Percentiles rank a stretch among this genome's conserved stretches.
These are phyloP conservation scores for Spergularia bocconei DNA, from an alignment of 148 eudicot species.

Conservation along the genomic window DNA sequence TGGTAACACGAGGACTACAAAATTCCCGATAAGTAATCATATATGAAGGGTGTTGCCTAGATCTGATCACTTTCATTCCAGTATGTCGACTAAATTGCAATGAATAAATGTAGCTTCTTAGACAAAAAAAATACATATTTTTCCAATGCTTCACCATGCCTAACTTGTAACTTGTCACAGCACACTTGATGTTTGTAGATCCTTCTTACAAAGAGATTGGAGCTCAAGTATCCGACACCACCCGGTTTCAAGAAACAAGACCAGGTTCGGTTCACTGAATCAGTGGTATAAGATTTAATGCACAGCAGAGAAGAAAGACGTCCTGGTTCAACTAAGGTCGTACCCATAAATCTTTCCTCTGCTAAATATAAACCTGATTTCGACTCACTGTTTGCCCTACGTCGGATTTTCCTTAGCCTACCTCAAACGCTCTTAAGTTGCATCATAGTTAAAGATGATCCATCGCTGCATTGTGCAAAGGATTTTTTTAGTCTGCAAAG, in stretches of 20 bases:
- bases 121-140: slow-evolving; percentile 30
- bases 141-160: slow-evolving; percentile 29
- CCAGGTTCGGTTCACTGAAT: background rate
- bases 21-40: background rate
- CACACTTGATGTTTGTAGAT: slow-evolving; percentile 71
- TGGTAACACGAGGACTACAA: no score
- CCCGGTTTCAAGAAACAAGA: slow-evolving; percentile 30
- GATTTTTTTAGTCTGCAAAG: no score
- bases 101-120: slow-evolving; percentile 20
- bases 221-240: slow-evolving; percentile 60
- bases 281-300: no score
- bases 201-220: slow-evolving; percentile 60
- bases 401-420: no score
- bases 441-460: no score
- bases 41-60: slow-evolving; percentile 13
- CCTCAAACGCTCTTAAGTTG: no score
- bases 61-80: slow-evolving; percentile 15
- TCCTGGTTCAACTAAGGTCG: no score
- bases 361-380: no score
- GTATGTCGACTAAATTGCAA: slow-evolving; percentile 26
- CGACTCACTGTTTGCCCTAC: no score
- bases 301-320: no score
- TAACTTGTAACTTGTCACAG: background rate
- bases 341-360: no score
- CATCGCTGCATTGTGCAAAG: no score